These are phyloP conservation scores for Garcia nutans DNA, from an alignment of 345 rosid species.

Conservation along the genomic window DNA sequence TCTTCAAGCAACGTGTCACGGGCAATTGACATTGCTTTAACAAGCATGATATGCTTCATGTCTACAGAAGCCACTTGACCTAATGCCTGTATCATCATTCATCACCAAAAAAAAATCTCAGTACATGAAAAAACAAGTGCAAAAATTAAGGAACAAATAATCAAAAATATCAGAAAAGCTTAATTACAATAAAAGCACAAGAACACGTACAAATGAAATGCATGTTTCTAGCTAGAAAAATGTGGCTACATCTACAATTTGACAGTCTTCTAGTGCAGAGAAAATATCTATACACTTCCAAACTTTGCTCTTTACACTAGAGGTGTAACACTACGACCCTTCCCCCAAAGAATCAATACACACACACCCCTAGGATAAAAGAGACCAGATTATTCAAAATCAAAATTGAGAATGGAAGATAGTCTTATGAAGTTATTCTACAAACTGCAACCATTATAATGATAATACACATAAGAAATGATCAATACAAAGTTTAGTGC, in stretches of 20 bases:
- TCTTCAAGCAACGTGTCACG: conserved; percentile 60
- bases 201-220: neutral
- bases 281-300: neutral
- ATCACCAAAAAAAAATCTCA: conserved; percentile 25
- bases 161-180: conserved; percentile 1
- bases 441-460: neutral
- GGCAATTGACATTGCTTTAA: conserved; percentile 65
- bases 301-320: neutral
- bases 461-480: neutral
- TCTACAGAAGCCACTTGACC: conserved; percentile 46
- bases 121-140: conserved; percentile 2
- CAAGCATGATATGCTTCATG: conserved; percentile 43
- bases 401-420: too few relatives aligned
- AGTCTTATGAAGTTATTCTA: neutral
- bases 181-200: neutral
- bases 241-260: neutral
- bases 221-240: neutral
- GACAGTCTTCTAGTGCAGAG: neutral
- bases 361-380: too few relatives aligned
- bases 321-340: neutral
- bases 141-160: too few relatives aligned
- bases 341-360: too few relatives aligned
- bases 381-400: too few relatives aligned
- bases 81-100: conserved; percentile 39
- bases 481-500: neutral